phyloP scores from a whole-genome alignment of 1,284 basidiomycete genomes.

The Meripilus lineatus region DNA sequence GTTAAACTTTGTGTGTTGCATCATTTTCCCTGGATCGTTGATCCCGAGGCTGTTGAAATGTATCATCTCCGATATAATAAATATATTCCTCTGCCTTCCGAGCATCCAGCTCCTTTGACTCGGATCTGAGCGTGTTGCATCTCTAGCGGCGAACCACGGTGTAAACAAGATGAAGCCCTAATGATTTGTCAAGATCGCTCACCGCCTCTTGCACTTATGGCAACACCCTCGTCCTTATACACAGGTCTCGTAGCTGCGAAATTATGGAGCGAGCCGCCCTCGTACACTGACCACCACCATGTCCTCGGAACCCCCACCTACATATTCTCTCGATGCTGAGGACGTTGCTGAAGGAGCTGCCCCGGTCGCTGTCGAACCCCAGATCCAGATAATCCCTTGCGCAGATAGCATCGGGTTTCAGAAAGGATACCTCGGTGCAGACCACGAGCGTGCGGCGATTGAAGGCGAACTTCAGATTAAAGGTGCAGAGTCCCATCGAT shows the following conservation, averaged over 20 bases:
- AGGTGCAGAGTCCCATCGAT: slow-evolving; percentile 48
- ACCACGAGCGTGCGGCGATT: slow-evolving; percentile 71
- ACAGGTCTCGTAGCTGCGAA: background rate
- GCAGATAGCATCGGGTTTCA: slow-evolving; percentile 68
- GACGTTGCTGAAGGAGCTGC: slow-evolving; percentile 6
- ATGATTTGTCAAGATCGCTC: no score
- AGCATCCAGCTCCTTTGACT: no score
- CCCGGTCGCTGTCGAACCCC: slow-evolving; percentile 30
- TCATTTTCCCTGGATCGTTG: no score
- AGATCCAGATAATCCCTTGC: slow-evolving; percentile 66
- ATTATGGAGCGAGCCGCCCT: background rate
- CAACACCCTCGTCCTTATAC: no score
- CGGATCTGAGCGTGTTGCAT: no score
- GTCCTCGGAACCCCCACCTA: slow-evolving; percentile 36
- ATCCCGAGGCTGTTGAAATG: no score
- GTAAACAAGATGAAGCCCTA: no score
- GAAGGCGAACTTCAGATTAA: slow-evolving; percentile 82
- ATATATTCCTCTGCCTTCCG: no score
- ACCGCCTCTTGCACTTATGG: no score
- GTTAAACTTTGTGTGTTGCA: background rate
- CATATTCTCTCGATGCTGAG: slow-evolving; percentile 29
- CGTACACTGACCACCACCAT: slow-evolving; percentile 14
- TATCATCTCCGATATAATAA: no score
- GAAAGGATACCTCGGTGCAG: slow-evolving; percentile 74
- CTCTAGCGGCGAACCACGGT: no score